Percentiles rank a stretch among this genome's conserved stretches.
These are phyloP conservation scores for Bolboschoenoplectus hybrid DNA, from an alignment of 202 grass and related monocot species.

Conservation along the genomic window DNA sequence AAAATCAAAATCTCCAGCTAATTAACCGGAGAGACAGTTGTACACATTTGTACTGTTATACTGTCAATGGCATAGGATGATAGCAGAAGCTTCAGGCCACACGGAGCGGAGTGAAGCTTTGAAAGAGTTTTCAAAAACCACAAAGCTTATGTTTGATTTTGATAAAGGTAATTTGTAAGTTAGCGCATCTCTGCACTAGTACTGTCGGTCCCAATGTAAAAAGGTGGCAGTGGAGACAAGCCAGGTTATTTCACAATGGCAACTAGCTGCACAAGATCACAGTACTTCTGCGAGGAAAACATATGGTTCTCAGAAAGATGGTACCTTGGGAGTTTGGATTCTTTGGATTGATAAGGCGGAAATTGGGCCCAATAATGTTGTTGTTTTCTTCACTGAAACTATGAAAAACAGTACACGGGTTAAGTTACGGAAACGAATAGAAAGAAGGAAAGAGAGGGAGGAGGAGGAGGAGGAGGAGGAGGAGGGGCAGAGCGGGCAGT, in stretches of 20 bases:
- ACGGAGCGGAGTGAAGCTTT: background rate
- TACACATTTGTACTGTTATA: too few relatives aligned
- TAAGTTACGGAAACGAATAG: background rate
- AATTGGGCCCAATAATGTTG: background rate
- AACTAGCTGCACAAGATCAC: background rate
- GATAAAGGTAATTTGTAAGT: background rate
- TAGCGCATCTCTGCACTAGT: background rate
- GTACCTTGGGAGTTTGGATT: too few relatives aligned
- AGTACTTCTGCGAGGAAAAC: background rate
- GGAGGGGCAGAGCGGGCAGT: too few relatives aligned
- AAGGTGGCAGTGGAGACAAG: background rate
- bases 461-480: too few relatives aligned
- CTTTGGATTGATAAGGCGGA: too few relatives aligned
- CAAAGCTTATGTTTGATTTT: background rate
- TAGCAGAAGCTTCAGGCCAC: background rate
- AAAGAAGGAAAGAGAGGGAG: background rate
- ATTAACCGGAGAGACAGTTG: too few relatives aligned
- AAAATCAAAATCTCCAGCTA: too few relatives aligned
- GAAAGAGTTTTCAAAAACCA: background rate
- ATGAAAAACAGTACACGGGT: background rate
- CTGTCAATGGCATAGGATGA: too few relatives aligned
- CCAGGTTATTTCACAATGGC: background rate
- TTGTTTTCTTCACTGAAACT: background rate
- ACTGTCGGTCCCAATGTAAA: background rate
- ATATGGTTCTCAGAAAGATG: background rate